Base-by-base conservation (phyloP, 2,329 filamentous ascomycete genomes). In the Pseudocercospora ulei region DNA sequence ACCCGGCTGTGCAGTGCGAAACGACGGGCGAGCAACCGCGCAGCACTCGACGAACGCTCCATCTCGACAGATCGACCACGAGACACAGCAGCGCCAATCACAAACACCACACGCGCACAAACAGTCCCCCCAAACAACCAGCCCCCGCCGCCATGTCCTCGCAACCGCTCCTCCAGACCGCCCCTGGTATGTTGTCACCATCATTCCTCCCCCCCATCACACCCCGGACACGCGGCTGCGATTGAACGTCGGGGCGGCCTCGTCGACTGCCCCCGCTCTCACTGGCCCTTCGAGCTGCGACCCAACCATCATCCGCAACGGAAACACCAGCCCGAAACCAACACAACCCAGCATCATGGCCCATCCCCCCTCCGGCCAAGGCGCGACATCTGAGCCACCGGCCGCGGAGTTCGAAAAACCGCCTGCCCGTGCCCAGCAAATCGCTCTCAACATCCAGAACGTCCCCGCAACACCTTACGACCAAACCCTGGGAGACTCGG, bases 81-180 rank as follows among this genome's bases (percentile, higher is more conserved):
- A n/a, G n/a, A n/a, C n/a, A n/a, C n/a, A n/a, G n/a, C n/a, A n/a
- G n/a, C n/a, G n/a, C n/a, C n/a, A n/a, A n/a, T n/a, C n/a, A n/a
- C n/a, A n/a, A n/a, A n/a, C n/a, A n/a, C n/a, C n/a, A n/a, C 16
- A 19, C 14, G 4, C 9, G 2, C 28, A 16, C 29, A 13, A 33
- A 33, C 37, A 26, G 11, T 6, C 2, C 3, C 16, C n/a, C 13
- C 17, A 37, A 35, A 41, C 23, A 42, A 46, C 34, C 39, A 46
- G 27, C 13, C 8, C 40, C 37, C 43, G 44, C 35, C 48, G 72
- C 50, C 58, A 96, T 98, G 90, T 98, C 90, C 49, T 86, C 80
- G 62, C 88, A 95, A 68, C 90, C 90, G 58, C 82, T 98, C 43
- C 83, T 98, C 53, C 87, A 95, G 62, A 88, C 85, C 36, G 81